Evolutionary conservation across 495 filamentous ascomycete species (phyloP).

Genomic region (Amniculicola lignicola): DNA sequence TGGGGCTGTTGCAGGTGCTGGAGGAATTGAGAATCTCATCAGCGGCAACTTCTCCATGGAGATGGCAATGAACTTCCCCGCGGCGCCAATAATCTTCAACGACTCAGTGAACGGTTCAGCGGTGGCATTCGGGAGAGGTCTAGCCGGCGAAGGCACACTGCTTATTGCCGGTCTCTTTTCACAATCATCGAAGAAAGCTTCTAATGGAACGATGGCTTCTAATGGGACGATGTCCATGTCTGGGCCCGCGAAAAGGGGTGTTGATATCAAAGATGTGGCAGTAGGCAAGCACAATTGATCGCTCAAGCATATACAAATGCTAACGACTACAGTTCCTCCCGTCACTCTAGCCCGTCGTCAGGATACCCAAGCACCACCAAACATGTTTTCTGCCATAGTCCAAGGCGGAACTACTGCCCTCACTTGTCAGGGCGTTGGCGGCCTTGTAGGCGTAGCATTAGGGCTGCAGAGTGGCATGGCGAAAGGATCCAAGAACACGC

Average conservation of each 20-base stretch:
- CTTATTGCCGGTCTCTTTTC: conserved; percentile 7
- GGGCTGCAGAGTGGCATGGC: conserved; percentile 9
- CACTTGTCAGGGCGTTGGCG: conserved; percentile 17
- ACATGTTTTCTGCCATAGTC: conserved; percentile 4
- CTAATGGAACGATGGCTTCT: too few relatives aligned
- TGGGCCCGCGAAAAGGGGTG: background rate
- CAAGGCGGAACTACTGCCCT: conserved; percentile 10
- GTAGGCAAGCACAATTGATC: background rate
- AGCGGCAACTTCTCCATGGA: conserved; percentile 6
- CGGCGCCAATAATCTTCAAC: background rate
- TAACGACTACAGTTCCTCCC: conserved; percentile 1
- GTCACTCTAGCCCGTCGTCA: background rate
- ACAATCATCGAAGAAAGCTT: too few relatives aligned
- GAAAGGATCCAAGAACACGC: background rate
- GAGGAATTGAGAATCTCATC: conserved; percentile 12
- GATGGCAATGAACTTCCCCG: conserved; percentile 8
- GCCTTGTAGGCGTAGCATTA: background rate
- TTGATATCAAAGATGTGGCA: background rate
- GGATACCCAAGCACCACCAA: background rate
- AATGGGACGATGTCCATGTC: background rate
- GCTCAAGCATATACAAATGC: background rate
- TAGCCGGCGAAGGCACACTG: conserved; percentile 14
- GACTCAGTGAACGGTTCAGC: conserved; percentile 16
- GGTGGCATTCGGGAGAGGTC: conserved; percentile 8
- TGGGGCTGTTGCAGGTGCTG: background rate